Conservation (phyloP, 1,139 yeast genomes). For the Hyphopichia khmerensis region DNA sequence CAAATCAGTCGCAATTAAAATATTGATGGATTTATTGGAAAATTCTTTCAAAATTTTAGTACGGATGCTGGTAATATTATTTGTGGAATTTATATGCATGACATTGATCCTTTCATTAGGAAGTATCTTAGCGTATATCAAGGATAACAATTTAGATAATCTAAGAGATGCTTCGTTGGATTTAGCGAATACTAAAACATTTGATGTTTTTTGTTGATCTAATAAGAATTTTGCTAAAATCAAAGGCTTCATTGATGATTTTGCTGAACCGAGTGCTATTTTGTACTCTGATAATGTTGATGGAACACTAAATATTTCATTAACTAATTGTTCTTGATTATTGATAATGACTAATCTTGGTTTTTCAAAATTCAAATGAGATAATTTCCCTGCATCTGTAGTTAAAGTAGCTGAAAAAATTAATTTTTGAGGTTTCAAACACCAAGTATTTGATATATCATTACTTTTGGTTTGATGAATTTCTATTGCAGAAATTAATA, state of each 20-base stretch:
- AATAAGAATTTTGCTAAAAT: constrained; percentile 58
- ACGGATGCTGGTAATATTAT: constrained; percentile 43
- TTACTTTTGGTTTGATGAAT: constrained; percentile 17
- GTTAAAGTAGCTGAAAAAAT: constrained; percentile 93
- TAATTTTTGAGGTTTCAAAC: constrained; percentile 49
- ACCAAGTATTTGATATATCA: constrained; percentile 27
- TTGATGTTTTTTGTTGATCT: constrained; percentile 22
- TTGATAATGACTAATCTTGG: constrained; percentile 77
- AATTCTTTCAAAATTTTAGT: constrained; percentile 56
- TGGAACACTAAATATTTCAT: constrained; percentile 59
- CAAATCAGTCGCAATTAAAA: constrained; percentile 85
- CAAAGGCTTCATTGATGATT: constrained; percentile 71
- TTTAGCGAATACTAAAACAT: constrained; percentile 70
- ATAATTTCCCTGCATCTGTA: constrained; percentile 84
- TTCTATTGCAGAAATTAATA: constrained; percentile 55
- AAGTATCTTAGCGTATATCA: constrained; percentile 35
- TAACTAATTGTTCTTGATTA: constrained; percentile 47
- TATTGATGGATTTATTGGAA: constrained; percentile 43
- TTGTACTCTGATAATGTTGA: constrained; percentile 50
- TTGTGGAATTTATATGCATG: constrained; percentile 49
- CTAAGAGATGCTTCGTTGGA: constrained; percentile 87
- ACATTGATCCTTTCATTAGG: constrained; percentile 14
- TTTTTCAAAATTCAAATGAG: constrained; percentile 61
- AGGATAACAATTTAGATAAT: constrained; percentile 57
- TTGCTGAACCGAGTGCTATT: constrained; percentile 52